Conservation (phyloP, 306 rosid genomes). For the Lablab purpureus region DNA sequence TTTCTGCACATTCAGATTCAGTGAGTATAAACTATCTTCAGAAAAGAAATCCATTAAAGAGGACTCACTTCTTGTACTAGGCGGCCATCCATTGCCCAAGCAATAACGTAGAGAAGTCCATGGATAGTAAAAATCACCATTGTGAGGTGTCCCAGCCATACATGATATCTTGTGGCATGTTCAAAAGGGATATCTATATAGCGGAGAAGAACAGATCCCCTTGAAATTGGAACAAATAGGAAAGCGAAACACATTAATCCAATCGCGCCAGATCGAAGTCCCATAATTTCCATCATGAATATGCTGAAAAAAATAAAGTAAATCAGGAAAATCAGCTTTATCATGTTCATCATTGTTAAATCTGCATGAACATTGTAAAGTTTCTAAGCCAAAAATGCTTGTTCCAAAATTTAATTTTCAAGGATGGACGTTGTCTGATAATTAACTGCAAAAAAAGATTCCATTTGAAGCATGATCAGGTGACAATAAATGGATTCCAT, state of each 20-base stretch:
- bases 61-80: constrained; percentile 63
- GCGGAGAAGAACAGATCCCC: constrained; percentile 95
- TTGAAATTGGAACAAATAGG: constrained; percentile 83
- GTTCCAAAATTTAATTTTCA: constrained; percentile 30
- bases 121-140: constrained; percentile 87
- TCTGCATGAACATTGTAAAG: not conserved
- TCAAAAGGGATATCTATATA: constrained; percentile 84
- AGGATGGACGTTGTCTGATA: not conserved
- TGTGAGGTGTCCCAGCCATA: constrained; percentile 98
- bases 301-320: constrained; percentile 55
- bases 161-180: constrained; percentile 90
- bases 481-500: not conserved
- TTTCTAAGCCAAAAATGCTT: constrained; percentile 30
- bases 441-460: not conserved
- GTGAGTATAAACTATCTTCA: constrained; percentile 25
- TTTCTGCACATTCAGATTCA: not conserved
- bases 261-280: constrained; percentile 68
- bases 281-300: constrained; percentile 59
- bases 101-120: constrained; percentile 65
- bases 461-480: constrained; percentile 19
- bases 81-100: constrained; percentile 75
- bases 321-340: constrained; percentile 40
- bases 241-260: constrained; percentile 78
- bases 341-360: constrained; percentile 29
- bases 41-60: constrained; percentile 37